Evolutionary conservation across 805 yeast species (phyloP).

Genomic region (Tetrapisispora phaffii): DNA sequence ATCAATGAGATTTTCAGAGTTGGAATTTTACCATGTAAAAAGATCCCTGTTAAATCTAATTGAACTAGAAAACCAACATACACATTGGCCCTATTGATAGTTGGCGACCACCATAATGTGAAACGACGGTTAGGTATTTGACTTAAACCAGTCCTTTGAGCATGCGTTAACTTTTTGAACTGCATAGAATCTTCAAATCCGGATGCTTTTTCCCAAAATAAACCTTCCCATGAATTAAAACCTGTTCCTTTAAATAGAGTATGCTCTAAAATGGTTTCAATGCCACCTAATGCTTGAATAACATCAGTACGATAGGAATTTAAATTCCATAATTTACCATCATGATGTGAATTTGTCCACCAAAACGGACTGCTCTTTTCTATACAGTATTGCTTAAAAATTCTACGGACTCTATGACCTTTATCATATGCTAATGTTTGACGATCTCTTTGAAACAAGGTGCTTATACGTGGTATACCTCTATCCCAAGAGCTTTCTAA

Average conservation of each 20-base stretch:
- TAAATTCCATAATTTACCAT: slow-evolving; percentile 91
- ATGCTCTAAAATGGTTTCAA: slow-evolving; percentile 91
- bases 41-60: slow-evolving; percentile 90
- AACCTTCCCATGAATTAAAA: slow-evolving; percentile 95
- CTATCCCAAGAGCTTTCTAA: slow-evolving; percentile 93
- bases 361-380: slow-evolving; percentile 80
- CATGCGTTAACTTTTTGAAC: slow-evolving; percentile 89
- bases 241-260: slow-evolving; percentile 95
- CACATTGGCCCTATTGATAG: slow-evolving; percentile 94
- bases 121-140: slow-evolving; percentile 97
- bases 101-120: slow-evolving; percentile 99
- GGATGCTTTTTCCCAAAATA: slow-evolving; percentile 96
- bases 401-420: slow-evolving; percentile 78
- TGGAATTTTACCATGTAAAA: slow-evolving; percentile 95
- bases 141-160: slow-evolving; percentile 92
- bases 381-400: slow-evolving; percentile 63
- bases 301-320: slow-evolving; percentile 91
- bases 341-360: slow-evolving; percentile 94
- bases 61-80: slow-evolving; percentile 97
- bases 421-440: slow-evolving; percentile 91
- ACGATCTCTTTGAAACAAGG: slow-evolving; percentile 88
- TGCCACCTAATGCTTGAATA: slow-evolving; percentile 94
- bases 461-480: slow-evolving; percentile 92
- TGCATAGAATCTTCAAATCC: slow-evolving; percentile 96
- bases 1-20: slow-evolving; percentile 90